A percentile compares a stretch with the other conserved stretches of the same genome.
These are phyloP conservation scores for Rhodosporidiobolus odoratus DNA, from an alignment of 768 basidiomycete species.

Conservation along the genomic window DNA sequence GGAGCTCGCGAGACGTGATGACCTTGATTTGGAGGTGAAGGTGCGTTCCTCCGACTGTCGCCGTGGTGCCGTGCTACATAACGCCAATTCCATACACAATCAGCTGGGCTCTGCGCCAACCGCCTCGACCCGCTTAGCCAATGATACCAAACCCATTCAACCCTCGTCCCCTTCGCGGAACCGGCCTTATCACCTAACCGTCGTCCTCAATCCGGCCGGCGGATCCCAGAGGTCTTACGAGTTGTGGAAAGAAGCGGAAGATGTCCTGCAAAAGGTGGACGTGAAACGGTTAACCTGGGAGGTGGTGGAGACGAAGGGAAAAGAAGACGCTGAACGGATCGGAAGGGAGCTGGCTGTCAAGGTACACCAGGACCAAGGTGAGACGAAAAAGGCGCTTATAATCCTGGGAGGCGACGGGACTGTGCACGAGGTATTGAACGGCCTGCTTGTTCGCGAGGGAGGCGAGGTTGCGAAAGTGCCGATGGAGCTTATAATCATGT, in stretches of 20 bases:
- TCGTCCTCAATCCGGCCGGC: neutral
- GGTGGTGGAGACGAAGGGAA: constrained; percentile 5
- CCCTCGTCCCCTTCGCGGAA: neutral
- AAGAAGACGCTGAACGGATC: constrained; percentile 40
- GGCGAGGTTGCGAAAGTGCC: neutral
- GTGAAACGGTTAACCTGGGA: neutral
- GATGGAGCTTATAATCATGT: constrained; percentile 32
- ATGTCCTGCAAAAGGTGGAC: neutral
- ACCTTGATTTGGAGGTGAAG: too few relatives aligned
- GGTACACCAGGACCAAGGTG: neutral
- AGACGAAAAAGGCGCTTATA: constrained; percentile 23
- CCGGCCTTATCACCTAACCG: neutral
- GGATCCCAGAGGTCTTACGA: neutral
- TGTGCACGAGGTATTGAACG: constrained; percentile 77
- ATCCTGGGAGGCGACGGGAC: constrained; percentile 80
- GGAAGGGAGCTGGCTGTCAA: constrained; percentile 23
- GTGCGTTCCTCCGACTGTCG: too few relatives aligned
- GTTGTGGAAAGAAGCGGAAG: neutral
- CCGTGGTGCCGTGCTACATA: too few relatives aligned
- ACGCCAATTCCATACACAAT: too few relatives aligned
- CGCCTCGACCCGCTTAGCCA: too few relatives aligned
- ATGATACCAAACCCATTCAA: neutral
- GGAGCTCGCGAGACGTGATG: too few relatives aligned
- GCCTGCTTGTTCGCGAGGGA: constrained; percentile 46
- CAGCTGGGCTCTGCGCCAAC: too few relatives aligned